Evolutionary conservation across 129 eudicot genomes (phyloP).

Genomic region (Oenanthe sinensis): DNA sequence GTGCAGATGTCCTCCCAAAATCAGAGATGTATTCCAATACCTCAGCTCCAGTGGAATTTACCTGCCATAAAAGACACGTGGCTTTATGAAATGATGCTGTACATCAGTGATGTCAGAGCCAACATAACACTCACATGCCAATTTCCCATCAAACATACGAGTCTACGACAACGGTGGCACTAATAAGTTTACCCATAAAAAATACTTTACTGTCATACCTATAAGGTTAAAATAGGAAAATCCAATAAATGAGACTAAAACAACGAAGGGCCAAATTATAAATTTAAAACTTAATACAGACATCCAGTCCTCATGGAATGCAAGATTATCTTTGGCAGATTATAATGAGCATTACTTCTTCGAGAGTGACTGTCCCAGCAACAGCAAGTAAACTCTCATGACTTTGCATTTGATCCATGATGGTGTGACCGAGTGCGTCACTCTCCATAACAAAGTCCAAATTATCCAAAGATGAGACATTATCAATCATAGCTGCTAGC

Average conservation of each 20-base stretch:
- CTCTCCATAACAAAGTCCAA: slow-evolving; percentile 96
- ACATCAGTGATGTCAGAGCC: not conserved
- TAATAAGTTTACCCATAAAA: not conserved
- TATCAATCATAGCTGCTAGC: slow-evolving; percentile 95
- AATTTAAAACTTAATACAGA: not conserved
- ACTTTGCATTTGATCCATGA: slow-evolving; percentile 96
- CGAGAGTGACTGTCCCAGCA: slow-evolving; percentile 87
- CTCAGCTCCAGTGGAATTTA: slow-evolving; percentile 74
- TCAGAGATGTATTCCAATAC: slow-evolving; percentile 88
- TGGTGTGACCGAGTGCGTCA: slow-evolving; percentile 90
- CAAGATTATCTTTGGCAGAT: not conserved
- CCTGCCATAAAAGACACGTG: slow-evolving; percentile 35
- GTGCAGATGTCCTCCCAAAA: slow-evolving; percentile 88
- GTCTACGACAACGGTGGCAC: not conserved
- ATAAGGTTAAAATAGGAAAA: not conserved
- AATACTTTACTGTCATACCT: not conserved
- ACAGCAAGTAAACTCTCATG: slow-evolving; percentile 81
- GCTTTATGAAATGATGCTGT: not conserved
- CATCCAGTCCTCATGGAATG: not conserved
- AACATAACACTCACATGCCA: not conserved
- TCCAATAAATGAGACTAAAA: not conserved
- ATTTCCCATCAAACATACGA: not conserved
- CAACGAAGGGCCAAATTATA: not conserved
- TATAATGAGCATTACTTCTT: slow-evolving; percentile 55
- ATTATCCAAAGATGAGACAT: slow-evolving; percentile 86